Conservation (phyloP, 192 early-diverging fungal genomes). For the Gryganskiella cystojenkinii region DNA sequence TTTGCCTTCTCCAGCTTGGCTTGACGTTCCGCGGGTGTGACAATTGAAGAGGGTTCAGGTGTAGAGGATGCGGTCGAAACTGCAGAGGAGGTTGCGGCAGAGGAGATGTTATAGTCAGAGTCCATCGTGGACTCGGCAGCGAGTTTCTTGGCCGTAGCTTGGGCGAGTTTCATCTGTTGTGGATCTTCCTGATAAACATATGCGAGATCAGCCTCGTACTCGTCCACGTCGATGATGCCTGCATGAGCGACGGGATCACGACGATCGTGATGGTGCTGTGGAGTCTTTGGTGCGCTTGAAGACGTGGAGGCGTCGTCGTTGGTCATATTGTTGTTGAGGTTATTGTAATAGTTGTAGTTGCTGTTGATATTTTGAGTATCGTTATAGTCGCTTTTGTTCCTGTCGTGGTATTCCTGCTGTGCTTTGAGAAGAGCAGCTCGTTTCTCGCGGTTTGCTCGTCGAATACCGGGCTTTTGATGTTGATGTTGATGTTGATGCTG, state of each 20-base stretch:
- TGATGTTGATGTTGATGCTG: conserved; percentile 4
- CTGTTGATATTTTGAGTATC: neutral
- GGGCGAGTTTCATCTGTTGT: neutral
- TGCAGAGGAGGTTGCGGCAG: neutral
- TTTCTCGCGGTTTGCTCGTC: too few species aligned
- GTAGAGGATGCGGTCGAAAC: neutral
- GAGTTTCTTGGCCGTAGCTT: neutral
- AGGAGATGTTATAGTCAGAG: too few species aligned
- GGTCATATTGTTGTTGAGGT: neutral
- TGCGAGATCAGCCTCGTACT: conserved; percentile 22
- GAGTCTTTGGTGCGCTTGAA: neutral
- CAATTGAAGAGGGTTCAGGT: neutral
- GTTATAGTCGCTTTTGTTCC: too few species aligned
- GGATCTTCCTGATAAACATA: neutral
- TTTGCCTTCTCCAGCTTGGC: neutral
- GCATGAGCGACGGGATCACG: conserved; percentile 9
- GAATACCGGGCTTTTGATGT: neutral
- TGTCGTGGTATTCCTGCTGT: too few species aligned
- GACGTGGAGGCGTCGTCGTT: neutral
- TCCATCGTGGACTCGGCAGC: neutral
- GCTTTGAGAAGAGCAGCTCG: too few species aligned
- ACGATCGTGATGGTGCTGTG: neutral
- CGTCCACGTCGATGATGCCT: conserved; percentile 9
- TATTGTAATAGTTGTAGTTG: neutral
- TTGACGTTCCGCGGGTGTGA: neutral